Conservation (phyloP, 2,329 filamentous ascomycete species). For the Amphichorda felina region DNA sequence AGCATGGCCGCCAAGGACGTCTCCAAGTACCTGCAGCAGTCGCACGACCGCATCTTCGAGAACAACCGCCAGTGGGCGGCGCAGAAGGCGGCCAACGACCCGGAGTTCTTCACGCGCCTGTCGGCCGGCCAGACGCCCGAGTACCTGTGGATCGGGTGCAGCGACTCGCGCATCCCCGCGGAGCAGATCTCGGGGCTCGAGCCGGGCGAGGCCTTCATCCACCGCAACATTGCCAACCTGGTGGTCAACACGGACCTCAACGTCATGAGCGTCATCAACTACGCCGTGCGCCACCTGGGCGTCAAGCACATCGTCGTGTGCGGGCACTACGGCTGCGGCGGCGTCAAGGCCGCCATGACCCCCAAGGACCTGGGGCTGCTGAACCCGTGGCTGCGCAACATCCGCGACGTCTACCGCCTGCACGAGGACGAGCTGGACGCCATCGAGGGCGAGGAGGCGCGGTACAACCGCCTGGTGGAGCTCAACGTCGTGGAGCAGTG, state of each 20-base stretch:
- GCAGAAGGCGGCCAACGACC: constrained; percentile 44
- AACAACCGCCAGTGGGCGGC: constrained; percentile 57
- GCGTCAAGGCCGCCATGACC: constrained; percentile 64
- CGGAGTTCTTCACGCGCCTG: constrained; percentile 53
- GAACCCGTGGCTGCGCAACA: constrained; percentile 65
- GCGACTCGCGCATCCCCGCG: constrained; percentile 83
- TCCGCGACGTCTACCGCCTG: constrained; percentile 61
- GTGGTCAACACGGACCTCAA: constrained; percentile 71
- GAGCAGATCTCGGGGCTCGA: constrained; percentile 73
- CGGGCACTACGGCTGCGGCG: constrained; percentile 69
- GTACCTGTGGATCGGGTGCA: constrained; percentile 83
- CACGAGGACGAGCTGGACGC: constrained; percentile 59
- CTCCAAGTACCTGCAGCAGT: constrained; percentile 45
- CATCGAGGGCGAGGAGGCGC: constrained; percentile 44
- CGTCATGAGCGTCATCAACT: constrained; percentile 73
- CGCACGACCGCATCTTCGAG: constrained; percentile 56
- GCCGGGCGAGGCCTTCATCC: constrained; percentile 87
- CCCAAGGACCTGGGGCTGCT: constrained; percentile 58
- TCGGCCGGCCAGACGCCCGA: constrained; percentile 54
- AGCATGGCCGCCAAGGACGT: constrained; percentile 28
- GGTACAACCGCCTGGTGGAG: constrained; percentile 64
- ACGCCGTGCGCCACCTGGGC: constrained; percentile 68
- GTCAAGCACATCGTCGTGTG: constrained; percentile 75
- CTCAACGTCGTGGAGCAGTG: constrained; percentile 73
- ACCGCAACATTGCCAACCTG: constrained; percentile 91